These are phyloP conservation scores for Aspergillus sp. DNA, from an alignment of 2,329 filamentous ascomycete species.

Conservation along the genomic window DNA sequence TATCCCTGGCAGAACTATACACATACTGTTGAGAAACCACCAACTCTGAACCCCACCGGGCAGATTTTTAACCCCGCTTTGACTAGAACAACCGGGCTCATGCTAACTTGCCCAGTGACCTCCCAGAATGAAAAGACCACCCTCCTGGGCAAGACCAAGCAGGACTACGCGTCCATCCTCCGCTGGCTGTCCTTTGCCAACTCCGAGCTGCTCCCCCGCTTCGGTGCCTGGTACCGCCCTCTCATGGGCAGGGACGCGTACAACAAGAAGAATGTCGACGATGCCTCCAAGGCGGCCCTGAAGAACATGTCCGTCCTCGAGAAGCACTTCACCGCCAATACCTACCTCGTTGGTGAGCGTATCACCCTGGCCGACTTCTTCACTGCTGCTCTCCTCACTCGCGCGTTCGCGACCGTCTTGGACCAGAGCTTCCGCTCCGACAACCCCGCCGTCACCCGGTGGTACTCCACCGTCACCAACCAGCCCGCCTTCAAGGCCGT, in stretches of 20 bases:
- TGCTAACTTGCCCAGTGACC: constrained; percentile 56
- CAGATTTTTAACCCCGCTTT: constrained; percentile 29
- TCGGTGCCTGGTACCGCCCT: constrained; percentile 78
- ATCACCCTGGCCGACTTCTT: constrained; percentile 95
- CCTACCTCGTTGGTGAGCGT: constrained; percentile 95
- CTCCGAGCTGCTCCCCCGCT: constrained; percentile 63
- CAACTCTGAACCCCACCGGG: constrained; percentile 54
- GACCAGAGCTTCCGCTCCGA: constrained; percentile 77
- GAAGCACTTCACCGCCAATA: constrained; percentile 82
- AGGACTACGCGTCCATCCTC: constrained; percentile 97
- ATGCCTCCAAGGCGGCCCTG: constrained; percentile 58
- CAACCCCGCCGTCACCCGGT: constrained; percentile 80
- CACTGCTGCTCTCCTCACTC: constrained; percentile 64
- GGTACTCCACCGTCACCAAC: constrained; percentile 90
- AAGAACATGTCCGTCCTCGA: constrained; percentile 67
- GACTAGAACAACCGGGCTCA: constrained; percentile 8
- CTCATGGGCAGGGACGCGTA: constrained; percentile 73
- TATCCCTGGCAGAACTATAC: constrained; percentile 98
- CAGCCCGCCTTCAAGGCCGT: constrained; percentile 84
- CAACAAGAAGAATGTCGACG: constrained; percentile 97
- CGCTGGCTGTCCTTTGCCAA: constrained; percentile 98
- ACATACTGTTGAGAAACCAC: constrained; percentile 67
- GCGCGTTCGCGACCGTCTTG: constrained; percentile 89
- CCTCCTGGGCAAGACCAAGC: constrained; percentile 98
- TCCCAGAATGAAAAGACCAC: constrained; percentile 99